Base-by-base conservation (phyloP, 805 yeast genomes). In the Zygosaccharomyces bailii region DNA sequence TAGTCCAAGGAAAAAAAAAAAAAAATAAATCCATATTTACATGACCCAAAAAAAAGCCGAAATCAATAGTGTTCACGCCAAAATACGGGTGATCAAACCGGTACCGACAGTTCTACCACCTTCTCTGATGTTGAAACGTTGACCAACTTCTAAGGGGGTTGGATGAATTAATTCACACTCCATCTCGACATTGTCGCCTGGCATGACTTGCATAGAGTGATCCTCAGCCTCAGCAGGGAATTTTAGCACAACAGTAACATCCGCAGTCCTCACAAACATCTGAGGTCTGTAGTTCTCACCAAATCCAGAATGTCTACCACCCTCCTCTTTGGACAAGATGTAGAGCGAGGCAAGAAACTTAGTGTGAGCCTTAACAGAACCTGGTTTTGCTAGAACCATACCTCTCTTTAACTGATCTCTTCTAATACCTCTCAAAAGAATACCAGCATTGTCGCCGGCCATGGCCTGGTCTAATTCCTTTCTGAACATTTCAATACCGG, bases 361-460 rank as follows among this genome's bases (percentile, higher is more conserved):
- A 69, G 84, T 82, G 82, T 90, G 96, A 50, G 98, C 86, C 71
- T 85, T 81, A 62, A 91, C 86, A 54, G 95, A 73, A 55, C 87
- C 91, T 62, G 96, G 90, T 77, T 89, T 90, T 67, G 95, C 85
- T 60, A 89, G 74, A 57, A 93, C 95, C 98, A 91, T 91, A 75
- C 99, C 99, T 76, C 99, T 86, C 71, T 79, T 78, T 60, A 93
- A 76, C 67, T 93, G 96, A 63, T 93, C 99, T 77, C 97, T 88
- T 82, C 89, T 90, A 69, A 91, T 80, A 80, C 98, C 98, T 79
- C 99, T 89, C 69, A 93, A 79, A 69, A 93, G 76, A 60, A 93
- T 81, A 74, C 99, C 99, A 68, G 96, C 95, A 72, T 95, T 93
- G 75, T 93, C 99, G 78, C 99, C 99, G 65, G 96, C 99, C 83